phyloP scores from a whole-genome alignment of 176 grass and related monocot species.

The Ananas comosus region DNA sequence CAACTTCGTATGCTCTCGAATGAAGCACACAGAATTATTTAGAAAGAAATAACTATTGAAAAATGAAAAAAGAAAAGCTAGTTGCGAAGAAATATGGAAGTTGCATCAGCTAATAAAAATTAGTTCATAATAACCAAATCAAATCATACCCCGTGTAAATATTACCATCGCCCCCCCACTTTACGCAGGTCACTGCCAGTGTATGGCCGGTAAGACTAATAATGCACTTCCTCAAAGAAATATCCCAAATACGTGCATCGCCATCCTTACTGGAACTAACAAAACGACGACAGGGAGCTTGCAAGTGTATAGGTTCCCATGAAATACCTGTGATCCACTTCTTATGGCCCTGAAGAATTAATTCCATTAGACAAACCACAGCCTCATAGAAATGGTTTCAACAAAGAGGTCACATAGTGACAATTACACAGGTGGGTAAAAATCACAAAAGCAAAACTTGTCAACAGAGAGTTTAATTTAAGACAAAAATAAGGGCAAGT shows the following conservation, averaged over 20 bases:
- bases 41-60: no score
- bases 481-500: no score
- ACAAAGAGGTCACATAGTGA: no score
- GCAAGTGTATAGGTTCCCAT: conserved; percentile 92
- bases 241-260: conserved; percentile 90
- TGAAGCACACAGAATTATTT: no score
- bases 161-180: conserved; percentile 91
- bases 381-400: no score
- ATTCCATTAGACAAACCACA: not conserved
- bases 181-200: conserved; percentile 84
- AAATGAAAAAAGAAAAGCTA: no score
- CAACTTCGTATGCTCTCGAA: no score
- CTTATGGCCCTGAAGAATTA: conserved; percentile 55
- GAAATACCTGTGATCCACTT: conserved; percentile 97
- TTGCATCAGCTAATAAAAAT: not conserved
- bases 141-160: conserved; percentile 79
- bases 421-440: no score
- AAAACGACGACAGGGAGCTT: conserved; percentile 75
- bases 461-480: no score
- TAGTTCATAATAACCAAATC: not conserved
- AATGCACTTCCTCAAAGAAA: conserved; percentile 60
- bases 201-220: conserved; percentile 84
- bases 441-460: no score
- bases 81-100: not conserved
- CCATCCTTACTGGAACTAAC: conserved; percentile 97